Percentiles rank a stretch among this genome's conserved stretches.
Conservation (phyloP, 2,329 filamentous ascomycete genomes). For the Fusarium circinatum region DNA sequence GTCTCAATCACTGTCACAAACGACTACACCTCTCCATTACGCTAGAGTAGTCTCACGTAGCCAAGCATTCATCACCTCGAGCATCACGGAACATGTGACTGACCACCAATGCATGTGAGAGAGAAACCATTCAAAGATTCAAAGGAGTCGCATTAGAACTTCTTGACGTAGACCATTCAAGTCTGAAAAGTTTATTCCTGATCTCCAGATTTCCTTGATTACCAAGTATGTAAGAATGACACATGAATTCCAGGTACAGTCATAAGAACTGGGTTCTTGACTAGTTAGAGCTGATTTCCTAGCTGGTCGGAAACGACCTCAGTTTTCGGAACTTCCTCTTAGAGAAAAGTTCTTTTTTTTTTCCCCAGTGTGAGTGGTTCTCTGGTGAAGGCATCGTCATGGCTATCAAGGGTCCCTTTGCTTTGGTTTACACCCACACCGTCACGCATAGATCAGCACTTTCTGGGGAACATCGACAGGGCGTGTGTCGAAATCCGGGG, state of each 20-base stretch:
- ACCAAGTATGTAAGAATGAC: slow-evolving; percentile 13
- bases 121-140: background rate
- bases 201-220: background rate
- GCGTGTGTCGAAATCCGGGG: slow-evolving; percentile 35
- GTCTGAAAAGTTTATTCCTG: background rate
- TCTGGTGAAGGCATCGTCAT: slow-evolving; percentile 26
- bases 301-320: background rate
- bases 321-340: slow-evolving; percentile 18
- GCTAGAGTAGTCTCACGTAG: background rate
- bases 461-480: slow-evolving; percentile 27
- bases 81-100: slow-evolving; percentile 11
- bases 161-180: background rate
- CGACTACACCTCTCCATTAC: background rate
- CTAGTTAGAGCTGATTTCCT: background rate
- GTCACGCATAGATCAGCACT: slow-evolving; percentile 17
- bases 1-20: background rate
- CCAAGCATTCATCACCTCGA: background rate
- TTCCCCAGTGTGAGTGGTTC: slow-evolving; percentile 6
- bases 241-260: slow-evolving; percentile 16
- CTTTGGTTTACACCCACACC: slow-evolving; percentile 23
- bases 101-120: background rate
- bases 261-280: background rate
- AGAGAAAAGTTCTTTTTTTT: background rate
- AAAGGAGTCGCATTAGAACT: background rate
- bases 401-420: slow-evolving; percentile 9